These are phyloP conservation scores for Aspergillus steynii DNA, from an alignment of 495 filamentous ascomycete species.

Conservation along the genomic window DNA sequence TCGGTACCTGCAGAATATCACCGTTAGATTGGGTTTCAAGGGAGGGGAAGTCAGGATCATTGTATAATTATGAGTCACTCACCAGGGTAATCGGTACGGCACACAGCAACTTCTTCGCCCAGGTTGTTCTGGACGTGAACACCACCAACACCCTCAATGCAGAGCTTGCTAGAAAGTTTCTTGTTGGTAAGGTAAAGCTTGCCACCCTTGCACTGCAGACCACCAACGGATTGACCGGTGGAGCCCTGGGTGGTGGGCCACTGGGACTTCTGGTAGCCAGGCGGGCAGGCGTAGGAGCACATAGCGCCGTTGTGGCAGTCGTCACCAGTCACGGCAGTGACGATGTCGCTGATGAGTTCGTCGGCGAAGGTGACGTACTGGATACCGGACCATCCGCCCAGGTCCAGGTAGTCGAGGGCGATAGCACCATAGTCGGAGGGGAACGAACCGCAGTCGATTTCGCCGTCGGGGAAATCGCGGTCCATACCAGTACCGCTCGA, in stretches of 20 bases:
- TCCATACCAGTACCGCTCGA: conserved; percentile 54
- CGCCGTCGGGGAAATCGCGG: conserved; percentile 74
- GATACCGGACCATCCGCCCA: conserved; percentile 80
- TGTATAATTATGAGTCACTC: conserved; percentile 4
- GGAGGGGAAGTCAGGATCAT: not conserved
- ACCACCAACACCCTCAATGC: conserved; percentile 68
- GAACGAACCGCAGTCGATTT: conserved; percentile 69
- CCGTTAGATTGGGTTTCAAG: not conserved
- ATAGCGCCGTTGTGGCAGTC: conserved; percentile 62
- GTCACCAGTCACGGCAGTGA: conserved; percentile 56
- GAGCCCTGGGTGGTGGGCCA: conserved; percentile 81
- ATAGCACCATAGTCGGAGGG: conserved; percentile 84
- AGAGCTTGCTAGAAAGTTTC: conserved; percentile 65
- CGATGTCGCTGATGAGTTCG: conserved; percentile 57
- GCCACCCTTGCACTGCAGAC: conserved; percentile 72
- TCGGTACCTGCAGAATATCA: conserved; percentile 58
- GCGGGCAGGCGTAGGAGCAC: conserved; percentile 93
- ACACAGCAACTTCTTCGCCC: conserved; percentile 64
- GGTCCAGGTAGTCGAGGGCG: conserved; percentile 62
- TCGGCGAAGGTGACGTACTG: conserved; percentile 54
- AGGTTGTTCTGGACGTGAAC: conserved; percentile 76
- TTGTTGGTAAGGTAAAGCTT: conserved; percentile 78
- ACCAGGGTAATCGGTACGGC: conserved; percentile 96
- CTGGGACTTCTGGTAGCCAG: conserved; percentile 89
- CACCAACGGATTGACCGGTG: conserved; percentile 86